A percentile compares a stretch with the other conserved stretches of the same genome.
Conservation (phyloP, 495 filamentous ascomycete species). For the Parathielavia hyrcaniae region DNA sequence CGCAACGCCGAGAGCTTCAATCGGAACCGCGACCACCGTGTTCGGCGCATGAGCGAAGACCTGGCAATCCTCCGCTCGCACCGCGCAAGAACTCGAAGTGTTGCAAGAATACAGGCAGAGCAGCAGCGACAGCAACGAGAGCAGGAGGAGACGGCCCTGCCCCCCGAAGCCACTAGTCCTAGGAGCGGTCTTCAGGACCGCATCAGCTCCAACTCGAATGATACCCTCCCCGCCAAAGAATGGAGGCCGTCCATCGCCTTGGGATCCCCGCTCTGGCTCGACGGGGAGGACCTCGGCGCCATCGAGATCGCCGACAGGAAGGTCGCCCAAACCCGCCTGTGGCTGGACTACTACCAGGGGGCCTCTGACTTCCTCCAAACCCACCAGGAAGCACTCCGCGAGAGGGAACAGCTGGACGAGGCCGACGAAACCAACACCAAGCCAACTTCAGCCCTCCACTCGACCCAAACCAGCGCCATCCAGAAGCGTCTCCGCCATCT, state of each 20-base stretch:
- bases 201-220: background rate
- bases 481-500: conserved; percentile 31
- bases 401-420: conserved; percentile 35
- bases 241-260: conserved; percentile 27
- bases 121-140: background rate
- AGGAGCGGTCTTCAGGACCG: background rate
- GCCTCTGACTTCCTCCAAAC: conserved; percentile 27
- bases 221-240: background rate
- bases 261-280: conserved; percentile 23
- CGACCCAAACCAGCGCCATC: conserved; percentile 26
- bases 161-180: background rate
- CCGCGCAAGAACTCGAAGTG: conserved; percentile 16
- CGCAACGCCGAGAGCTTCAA: conserved; percentile 17
- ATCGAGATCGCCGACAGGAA: conserved; percentile 39
- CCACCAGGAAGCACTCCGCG: conserved; percentile 30
- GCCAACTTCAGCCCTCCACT: conserved; percentile 29
- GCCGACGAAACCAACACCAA: conserved; percentile 36
- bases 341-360: conserved; percentile 26
- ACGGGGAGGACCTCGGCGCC: conserved; percentile 35
- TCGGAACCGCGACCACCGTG: conserved; percentile 11
- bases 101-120: conserved; percentile 10
- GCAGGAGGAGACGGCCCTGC: background rate
- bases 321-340: conserved; percentile 34
- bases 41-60: background rate
- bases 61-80: background rate